Evolutionary conservation across 768 basidiomycete species (phyloP), one percentile per base, ranked within the genome.

Genomic region (Amylocystis lapponica): DNA sequence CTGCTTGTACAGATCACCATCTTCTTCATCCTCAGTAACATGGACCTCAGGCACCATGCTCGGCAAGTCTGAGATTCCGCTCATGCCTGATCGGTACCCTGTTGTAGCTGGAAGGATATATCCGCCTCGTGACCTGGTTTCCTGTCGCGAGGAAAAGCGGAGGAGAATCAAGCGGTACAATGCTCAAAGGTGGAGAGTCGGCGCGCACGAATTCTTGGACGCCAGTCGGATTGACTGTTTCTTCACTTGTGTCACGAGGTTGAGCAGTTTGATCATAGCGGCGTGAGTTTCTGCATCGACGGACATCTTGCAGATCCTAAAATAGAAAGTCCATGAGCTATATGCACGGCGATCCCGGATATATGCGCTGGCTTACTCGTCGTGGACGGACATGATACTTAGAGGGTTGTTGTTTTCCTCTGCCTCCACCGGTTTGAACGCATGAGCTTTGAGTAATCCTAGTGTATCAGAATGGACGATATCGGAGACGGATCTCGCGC

Each of bases 91-190:
- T 17, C 7, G 4, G 23, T 10, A 20, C 26, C 21, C 17, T 19
- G 32, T 35, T 38, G 13, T n/a, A 17, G 23, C 29, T 26, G 12
- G 22, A 22, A 11, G 20, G 23, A 29, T 12, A 23, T 36, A 29
- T 35, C 37, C 12, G 3, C 13, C 3, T 14, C 14, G 50, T 30
- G 34, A 41, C 57, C 58, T 35, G 51, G 46, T 6, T 31, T 49
- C 32, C 51, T 55, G 19, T 52, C 45, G 25, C 64, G 64, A n/a
- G 79, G 62, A 46, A 82, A 77, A 5, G 54, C 0, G 72, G 74
- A n/a, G 61, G 74, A 49, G 56, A 69, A 44, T 51, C 62, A 42
- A 51, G 57, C 42, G 39, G 62, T 52, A 37, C 56, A 22, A 37
- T 39, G 12, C 38, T 49, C 32, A 42, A 59, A 45, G 30, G 57